Conservation (phyloP, 257 asterid genomes). For the Ehretia macrophylla region DNA sequence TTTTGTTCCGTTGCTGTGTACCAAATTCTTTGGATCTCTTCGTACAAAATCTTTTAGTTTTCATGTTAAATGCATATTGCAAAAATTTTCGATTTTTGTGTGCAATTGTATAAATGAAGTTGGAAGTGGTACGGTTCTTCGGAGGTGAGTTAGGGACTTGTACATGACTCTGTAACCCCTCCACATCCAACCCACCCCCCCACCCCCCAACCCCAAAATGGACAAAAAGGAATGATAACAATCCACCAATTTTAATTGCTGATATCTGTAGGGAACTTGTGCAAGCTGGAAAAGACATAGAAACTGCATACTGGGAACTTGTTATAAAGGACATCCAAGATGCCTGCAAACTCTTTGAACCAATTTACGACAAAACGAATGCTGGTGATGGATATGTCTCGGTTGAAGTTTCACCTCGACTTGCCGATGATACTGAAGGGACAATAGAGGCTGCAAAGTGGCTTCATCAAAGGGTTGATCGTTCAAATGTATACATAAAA, state of each 20-base stretch:
- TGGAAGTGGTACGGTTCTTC: no score
- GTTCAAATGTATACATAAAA: constrained; percentile 87
- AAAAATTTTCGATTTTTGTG: no score
- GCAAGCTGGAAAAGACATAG: constrained; percentile 83
- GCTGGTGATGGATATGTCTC: constrained; percentile 95
- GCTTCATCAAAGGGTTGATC: constrained; percentile 85
- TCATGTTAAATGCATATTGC: no score
- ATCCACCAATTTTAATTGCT: neutral
- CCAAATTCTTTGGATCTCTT: no score
- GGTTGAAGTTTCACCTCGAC: constrained; percentile 94
- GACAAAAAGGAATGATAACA: neutral
- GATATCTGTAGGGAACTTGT: constrained; percentile 77
- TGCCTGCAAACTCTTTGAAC: constrained; percentile 95
- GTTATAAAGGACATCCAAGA: constrained; percentile 99
- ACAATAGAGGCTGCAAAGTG: constrained; percentile 90
- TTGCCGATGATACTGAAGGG: constrained; percentile 87
- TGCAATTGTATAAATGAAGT: no score
- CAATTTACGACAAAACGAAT: constrained; percentile 82
- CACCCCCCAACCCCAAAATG: no score
- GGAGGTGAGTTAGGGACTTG: no score
- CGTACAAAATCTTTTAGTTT: no score
- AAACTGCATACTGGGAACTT: constrained; percentile 95
- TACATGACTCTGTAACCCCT: no score
- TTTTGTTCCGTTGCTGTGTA: no score
- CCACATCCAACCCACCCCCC: no score